Conservation (phyloP, 1,139 yeast genomes). For the Taphrina communis region DNA sequence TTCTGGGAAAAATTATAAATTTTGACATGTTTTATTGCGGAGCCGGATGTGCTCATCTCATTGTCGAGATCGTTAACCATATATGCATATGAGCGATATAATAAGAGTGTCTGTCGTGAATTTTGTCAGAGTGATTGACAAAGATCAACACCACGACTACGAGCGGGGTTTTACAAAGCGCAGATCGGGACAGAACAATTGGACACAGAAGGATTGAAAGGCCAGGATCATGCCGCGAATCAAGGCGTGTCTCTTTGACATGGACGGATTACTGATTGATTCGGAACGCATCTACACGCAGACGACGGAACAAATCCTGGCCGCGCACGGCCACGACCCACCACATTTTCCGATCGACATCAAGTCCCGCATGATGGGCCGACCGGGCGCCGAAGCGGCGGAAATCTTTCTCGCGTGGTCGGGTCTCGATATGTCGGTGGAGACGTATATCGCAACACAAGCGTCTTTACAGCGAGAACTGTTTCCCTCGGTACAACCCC, state of each 20-base stretch:
- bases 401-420: constrained; percentile 69
- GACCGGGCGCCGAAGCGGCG: constrained; percentile 80
- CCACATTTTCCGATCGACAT: constrained; percentile 82
- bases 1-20: too few relatives aligned
- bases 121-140: too few relatives aligned
- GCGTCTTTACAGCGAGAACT: constrained; percentile 60
- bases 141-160: too few relatives aligned
- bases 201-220: too few relatives aligned
- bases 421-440: constrained; percentile 62
- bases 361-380: constrained; percentile 83
- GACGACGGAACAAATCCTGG: constrained; percentile 65
- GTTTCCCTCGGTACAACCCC: constrained; percentile 69
- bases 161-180: too few relatives aligned
- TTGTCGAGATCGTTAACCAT: too few relatives aligned
- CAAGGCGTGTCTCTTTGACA: constrained; percentile 87
- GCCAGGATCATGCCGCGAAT: constrained; percentile 15
- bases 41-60: too few relatives aligned
- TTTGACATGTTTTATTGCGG: too few relatives aligned
- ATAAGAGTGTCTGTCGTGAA: too few relatives aligned
- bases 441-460: constrained; percentile 62
- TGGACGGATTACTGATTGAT: constrained; percentile 81
- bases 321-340: constrained; percentile 67
- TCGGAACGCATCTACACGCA: constrained; percentile 90
- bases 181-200: too few relatives aligned
- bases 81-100: too few relatives aligned